Evolutionary conservation across 805 yeast species (phyloP), one percentile per base, ranked within the genome.

Genomic region (Monosporozyma servazzii): DNA sequence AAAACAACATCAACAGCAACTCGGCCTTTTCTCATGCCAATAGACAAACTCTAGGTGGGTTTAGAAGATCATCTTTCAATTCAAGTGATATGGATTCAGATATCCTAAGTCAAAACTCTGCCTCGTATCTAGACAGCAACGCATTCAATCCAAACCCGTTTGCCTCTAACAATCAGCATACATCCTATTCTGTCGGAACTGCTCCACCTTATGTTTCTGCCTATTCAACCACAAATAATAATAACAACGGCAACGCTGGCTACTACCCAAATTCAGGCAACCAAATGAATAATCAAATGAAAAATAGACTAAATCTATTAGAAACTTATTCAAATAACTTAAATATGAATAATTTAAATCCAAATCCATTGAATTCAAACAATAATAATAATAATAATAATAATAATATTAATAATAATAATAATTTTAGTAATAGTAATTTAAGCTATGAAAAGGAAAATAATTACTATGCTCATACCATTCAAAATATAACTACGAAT

Each of bases 131-230:
- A 30, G 41, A 50, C 17, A 31, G 47, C 10, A 51, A 30, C 30
- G 17, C 27, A 8, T 23, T 48, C 15, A 48, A 47, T 46, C 23
- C 29, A 20, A 23, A 20, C 25, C 50, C 49, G 18, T 50, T 49
- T 17, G 59, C 67, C 13, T 62, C 65, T 8, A 47, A 58, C 23
- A 18, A 58, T 25, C 58, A 59, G 53, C 59, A 66, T 48, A 55
- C 64, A 0, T 60, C 68, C 23, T 57, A 63, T 13, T 66, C 70
- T 20, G 64, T 67, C 3, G 70, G 70, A 11, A 60, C 64, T 4
- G 65, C 63, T 17, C 66, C 66, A 17, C 62, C 62, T 18, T 60
- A 60, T 44, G 54, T 51, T 13, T 48, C 53, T 20, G 51, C 48
- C 27, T 51, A 41, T 40, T 37, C 50, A 21, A 45, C 40, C n/a